These are phyloP conservation scores for Boletus fagicola DNA, from an alignment of 768 basidiomycete genomes.

Conservation along the genomic window DNA sequence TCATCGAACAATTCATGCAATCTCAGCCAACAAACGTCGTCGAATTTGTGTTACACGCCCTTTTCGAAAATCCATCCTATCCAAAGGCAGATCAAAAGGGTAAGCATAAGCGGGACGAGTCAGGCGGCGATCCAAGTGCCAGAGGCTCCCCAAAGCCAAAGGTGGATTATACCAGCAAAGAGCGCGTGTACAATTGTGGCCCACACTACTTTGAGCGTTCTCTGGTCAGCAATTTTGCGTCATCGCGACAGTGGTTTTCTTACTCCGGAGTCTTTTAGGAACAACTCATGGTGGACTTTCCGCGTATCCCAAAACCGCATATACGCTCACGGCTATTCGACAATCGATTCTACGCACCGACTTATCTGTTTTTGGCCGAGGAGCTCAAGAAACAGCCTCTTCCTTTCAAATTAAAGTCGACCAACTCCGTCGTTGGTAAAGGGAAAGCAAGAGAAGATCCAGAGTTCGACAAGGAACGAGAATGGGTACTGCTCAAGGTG, in stretches of 20 bases:
- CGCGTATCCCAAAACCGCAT: conserved; percentile 52
- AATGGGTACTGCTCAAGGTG: conserved; percentile 46
- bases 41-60: conserved; percentile 53
- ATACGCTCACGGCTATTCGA: conserved; percentile 44
- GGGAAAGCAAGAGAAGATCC: conserved; percentile 40
- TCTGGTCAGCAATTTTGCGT: conserved; percentile 38
- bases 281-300: conserved; percentile 56
- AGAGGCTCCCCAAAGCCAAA: conserved; percentile 39
- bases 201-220: conserved; percentile 49
- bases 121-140: conserved; percentile 17
- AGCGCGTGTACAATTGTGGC: conserved; percentile 45
- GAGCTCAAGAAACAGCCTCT: conserved; percentile 28
- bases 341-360: conserved; percentile 60
- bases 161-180: conserved; percentile 53
- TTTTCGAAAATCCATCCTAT: conserved; percentile 63
- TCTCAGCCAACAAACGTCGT: conserved; percentile 38
- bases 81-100: conserved; percentile 52
- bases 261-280: conserved; percentile 34
- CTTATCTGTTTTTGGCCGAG: conserved; percentile 52
- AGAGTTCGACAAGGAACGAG: conserved; percentile 43
- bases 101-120: conserved; percentile 42
- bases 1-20: conserved; percentile 46
- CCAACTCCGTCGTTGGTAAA: conserved; percentile 40
- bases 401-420: conserved; percentile 40
- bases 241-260: not conserved